Base-by-base conservation (phyloP, 768 basidiomycete species). In the Tylopilus plumbeoviolaceoides region DNA sequence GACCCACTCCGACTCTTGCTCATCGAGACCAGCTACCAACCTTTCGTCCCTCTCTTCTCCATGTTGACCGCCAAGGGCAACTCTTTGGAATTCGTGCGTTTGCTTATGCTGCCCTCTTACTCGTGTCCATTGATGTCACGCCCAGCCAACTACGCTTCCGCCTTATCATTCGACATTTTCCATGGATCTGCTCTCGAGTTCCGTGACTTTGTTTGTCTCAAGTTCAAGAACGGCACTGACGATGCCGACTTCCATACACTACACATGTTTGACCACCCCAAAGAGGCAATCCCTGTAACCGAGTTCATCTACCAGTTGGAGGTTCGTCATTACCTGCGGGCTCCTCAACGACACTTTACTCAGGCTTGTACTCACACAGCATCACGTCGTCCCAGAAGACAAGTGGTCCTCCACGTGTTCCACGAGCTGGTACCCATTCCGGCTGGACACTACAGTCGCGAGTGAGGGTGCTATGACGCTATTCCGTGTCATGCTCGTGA, bases 11-110 rank as follows among this genome's bases (percentile, higher is more conserved):
- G 88, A 61, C 76, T 94, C 66, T 74, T 87, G 67, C 72, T 91
- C 55, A 75, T 89, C 57, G 82, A 87, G 72, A 83, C 85, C 9
- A 87, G 88, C 51, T 93, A 92, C 73, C 90, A 92, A 69, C 84
- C 91, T 6, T 89, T 93, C 78, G 81, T 91, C 61, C 91, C 89
- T 10, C 77, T 93, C 64, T 87, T 95, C 78, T 80, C 82, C 61
- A 82, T 87, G 72, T 78, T 88, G 36, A 84, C 82, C 33, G 73
- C 84, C 50, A 61, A 73, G 51, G 68, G 5, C 76, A 82, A 55
- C 64, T 83, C 55, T 66, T 70, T 52, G 86, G 78, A 25, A 80
- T 89, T 56, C 84, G 87, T 89, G 58, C 62, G 86, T 80, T 7
- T n/a, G 1, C 1, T 41, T 12, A 35, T 21, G 11, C 7, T 35